A percentile compares a stretch with the other conserved stretches of the same genome.
These are phyloP conservation scores for Globisporangium mamillatum DNA, from an alignment of 352 stramenopile species.

Conservation along the genomic window DNA sequence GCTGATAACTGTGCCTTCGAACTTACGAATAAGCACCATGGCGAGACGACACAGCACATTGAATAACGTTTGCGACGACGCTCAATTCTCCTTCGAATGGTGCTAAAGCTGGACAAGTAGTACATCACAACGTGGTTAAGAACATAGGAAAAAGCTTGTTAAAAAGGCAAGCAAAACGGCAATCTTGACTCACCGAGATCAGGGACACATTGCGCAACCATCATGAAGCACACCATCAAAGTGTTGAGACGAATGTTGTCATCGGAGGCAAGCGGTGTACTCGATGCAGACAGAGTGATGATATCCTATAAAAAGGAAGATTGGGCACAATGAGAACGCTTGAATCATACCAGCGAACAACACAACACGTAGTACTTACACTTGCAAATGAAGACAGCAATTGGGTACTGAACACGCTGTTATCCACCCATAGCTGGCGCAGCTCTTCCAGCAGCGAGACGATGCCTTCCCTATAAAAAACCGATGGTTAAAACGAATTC, in stretches of 20 bases:
- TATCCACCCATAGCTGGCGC: slow-evolving; percentile 54
- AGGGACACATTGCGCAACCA: slow-evolving; percentile 48
- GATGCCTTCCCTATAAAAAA: slow-evolving; percentile 39
- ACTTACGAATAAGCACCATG: slow-evolving; percentile 47
- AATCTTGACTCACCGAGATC: slow-evolving; percentile 33
- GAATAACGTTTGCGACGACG: slow-evolving; percentile 31
- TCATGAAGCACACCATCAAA: slow-evolving; percentile 50
- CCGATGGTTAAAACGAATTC: neutral
- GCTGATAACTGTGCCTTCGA: neutral
- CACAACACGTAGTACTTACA: slow-evolving; percentile 22
- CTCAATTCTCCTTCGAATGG: slow-evolving; percentile 15
- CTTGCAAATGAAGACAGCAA: slow-evolving; percentile 57
- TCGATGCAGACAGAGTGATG: slow-evolving; percentile 28
- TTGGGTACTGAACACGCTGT: slow-evolving; percentile 71
- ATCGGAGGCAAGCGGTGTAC: slow-evolving; percentile 20
- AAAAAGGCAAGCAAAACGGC: neutral
- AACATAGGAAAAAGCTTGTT: neutral
- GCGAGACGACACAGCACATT: slow-evolving; percentile 24
- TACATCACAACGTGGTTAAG: slow-evolving; percentile 7
- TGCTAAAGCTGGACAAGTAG: slow-evolving; percentile 5
- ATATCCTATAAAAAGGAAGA: slow-evolving; percentile 38
- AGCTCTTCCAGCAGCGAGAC: slow-evolving; percentile 45
- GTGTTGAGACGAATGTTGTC: slow-evolving; percentile 37
- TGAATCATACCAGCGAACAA: neutral
- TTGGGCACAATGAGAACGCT: slow-evolving; percentile 1